These are phyloP conservation scores for Curvularia spicifera DNA, from an alignment of 2,329 filamentous ascomycete genomes.

Conservation along the genomic window DNA sequence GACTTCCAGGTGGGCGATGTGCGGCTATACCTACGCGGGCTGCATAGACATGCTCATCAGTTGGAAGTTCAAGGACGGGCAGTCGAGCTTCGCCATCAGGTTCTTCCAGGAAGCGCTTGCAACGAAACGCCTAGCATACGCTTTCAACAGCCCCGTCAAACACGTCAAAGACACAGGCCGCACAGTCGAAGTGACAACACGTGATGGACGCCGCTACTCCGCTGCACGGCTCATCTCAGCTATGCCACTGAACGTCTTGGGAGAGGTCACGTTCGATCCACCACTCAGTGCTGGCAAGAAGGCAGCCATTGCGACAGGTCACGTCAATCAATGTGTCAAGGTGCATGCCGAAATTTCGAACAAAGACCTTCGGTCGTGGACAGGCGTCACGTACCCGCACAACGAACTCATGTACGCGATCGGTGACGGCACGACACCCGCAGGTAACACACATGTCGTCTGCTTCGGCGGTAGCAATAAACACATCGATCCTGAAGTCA, in stretches of 20 bases:
- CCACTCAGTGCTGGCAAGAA: slow-evolving; percentile 35
- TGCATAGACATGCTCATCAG: slow-evolving; percentile 52
- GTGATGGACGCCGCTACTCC: slow-evolving; percentile 37
- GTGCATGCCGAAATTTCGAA: slow-evolving; percentile 56
- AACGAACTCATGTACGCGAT: slow-evolving; percentile 55
- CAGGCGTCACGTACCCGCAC: slow-evolving; percentile 52
- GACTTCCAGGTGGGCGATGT: slow-evolving; percentile 40
- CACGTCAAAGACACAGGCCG: slow-evolving; percentile 37
- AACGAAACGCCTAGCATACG: slow-evolving; percentile 51
- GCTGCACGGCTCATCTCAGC: slow-evolving; percentile 50
- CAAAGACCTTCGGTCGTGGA: slow-evolving; percentile 53
- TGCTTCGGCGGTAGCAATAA: slow-evolving; percentile 16
- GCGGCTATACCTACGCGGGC: slow-evolving; percentile 45
- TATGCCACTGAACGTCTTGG: slow-evolving; percentile 56
- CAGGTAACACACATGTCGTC: slow-evolving; percentile 58
- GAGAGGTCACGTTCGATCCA: slow-evolving; percentile 32
- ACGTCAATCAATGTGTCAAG: slow-evolving; percentile 57
- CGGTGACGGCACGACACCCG: slow-evolving; percentile 51
- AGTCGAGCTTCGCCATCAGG: slow-evolving; percentile 55
- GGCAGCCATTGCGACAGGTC: slow-evolving; percentile 49
- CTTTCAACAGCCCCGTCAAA: slow-evolving; percentile 51
- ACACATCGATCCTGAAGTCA: too few species aligned
- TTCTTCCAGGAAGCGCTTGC: slow-evolving; percentile 55
- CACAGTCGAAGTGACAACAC: slow-evolving; percentile 46
- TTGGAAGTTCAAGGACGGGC: slow-evolving; percentile 47